Conservation (phyloP, 768 basidiomycete genomes). For the Boletales sp. region DNA sequence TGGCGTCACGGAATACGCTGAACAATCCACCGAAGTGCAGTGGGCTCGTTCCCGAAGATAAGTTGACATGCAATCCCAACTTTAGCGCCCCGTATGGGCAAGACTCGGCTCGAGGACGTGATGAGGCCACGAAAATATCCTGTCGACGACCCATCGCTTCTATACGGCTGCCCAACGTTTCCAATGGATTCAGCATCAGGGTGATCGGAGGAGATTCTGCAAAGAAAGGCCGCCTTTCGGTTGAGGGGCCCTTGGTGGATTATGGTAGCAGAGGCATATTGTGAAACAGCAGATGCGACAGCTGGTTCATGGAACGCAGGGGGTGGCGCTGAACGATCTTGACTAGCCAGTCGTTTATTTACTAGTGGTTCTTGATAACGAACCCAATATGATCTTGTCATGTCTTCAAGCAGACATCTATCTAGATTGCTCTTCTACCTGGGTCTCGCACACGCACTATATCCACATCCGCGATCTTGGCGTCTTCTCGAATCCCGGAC, state of each 20-base stretch:
- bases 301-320: conserved; percentile 11
- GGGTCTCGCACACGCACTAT: conserved; percentile 61
- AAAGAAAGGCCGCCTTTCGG: neutral
- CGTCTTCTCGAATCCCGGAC: conserved; percentile 86
- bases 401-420: conserved; percentile 78
- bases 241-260: neutral
- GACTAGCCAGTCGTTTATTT: conserved; percentile 15
- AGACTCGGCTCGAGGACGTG: conserved; percentile 19
- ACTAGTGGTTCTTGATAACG: neutral
- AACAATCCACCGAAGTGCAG: conserved; percentile 33
- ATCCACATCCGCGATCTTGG: conserved; percentile 52
- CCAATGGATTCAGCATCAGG: conserved; percentile 31
- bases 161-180: conserved; percentile 26
- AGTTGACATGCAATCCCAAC: conserved; percentile 23
- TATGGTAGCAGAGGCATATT: neutral
- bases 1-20: conserved; percentile 36
- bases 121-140: conserved; percentile 25
- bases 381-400: conserved; percentile 17
- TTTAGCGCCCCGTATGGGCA: conserved; percentile 22
- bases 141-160: conserved; percentile 23
- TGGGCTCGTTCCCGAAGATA: conserved; percentile 29
- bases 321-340: conserved; percentile 25
- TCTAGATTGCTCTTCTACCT: conserved; percentile 37
- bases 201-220: conserved; percentile 20
- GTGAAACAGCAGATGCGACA: conserved; percentile 7